Conservation (phyloP, 2,329 filamentous ascomycete genomes). For the Thielaviopsis musarum region DNA sequence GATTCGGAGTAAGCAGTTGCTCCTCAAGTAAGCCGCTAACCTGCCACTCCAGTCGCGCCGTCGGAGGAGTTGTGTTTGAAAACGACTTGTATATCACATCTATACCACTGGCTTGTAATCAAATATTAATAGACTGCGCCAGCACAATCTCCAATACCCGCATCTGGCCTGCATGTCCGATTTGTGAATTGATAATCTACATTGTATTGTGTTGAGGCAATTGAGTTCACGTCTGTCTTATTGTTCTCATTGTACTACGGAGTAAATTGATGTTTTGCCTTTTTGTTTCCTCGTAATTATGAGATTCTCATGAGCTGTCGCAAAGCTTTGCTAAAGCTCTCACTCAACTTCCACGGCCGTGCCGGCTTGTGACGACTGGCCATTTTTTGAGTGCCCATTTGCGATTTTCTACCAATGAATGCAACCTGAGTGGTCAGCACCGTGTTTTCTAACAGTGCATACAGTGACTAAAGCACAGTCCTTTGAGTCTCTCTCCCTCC, state of each 20-base stretch:
- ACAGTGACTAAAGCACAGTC: background rate
- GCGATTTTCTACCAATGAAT: background rate
- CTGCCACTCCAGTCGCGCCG: background rate
- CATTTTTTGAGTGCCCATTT: background rate
- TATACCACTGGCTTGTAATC: conserved; percentile 7
- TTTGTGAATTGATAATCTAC: background rate
- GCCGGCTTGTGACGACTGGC: no score
- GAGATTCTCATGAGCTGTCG: no score
- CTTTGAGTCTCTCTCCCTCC: background rate
- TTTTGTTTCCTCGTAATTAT: no score
- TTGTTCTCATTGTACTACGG: background rate
- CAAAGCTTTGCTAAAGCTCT: no score
- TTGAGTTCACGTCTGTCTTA: background rate
- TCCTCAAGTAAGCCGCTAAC: background rate
- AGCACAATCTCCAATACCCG: conserved; percentile 3
- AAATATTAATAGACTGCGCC: conserved; percentile 8
- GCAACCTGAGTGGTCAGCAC: background rate
- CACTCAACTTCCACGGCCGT: no score
- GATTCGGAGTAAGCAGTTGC: conserved; percentile 18
- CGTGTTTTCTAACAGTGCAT: background rate
- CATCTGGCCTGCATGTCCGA: background rate
- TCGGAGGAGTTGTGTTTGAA: conserved; percentile 4
- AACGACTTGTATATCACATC: conserved; percentile 12
- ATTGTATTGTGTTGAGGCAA: background rate
- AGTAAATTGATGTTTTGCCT: no score